A percentile compares a stretch with the other conserved stretches of the same genome.
phyloP scores from a whole-genome alignment of 1,139 yeast genomes.

The Suhomyces ambrosiae region DNA sequence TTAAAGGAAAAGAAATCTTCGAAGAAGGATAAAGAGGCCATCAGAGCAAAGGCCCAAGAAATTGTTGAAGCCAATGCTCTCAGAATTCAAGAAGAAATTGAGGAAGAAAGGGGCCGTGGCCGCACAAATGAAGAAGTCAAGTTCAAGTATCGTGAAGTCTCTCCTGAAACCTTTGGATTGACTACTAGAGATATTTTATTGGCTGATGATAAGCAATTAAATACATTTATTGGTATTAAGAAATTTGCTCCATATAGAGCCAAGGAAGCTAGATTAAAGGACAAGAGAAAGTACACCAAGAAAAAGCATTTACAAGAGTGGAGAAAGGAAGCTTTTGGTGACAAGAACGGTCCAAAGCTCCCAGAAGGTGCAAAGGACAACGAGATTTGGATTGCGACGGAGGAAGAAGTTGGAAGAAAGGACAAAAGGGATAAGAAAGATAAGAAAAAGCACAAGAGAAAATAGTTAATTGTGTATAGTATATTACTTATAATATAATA shows the following conservation, averaged over 20 bases:
- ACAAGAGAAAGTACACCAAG: slow-evolving; percentile 82
- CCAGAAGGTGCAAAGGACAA: slow-evolving; percentile 35
- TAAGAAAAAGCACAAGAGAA: slow-evolving; percentile 6
- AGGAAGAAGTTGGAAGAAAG: slow-evolving; percentile 13
- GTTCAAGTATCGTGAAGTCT: slow-evolving; percentile 90
- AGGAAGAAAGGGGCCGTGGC: slow-evolving; percentile 61
- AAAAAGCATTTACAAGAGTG: slow-evolving; percentile 83
- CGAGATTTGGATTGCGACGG: slow-evolving; percentile 43
- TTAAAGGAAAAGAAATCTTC: slow-evolving; percentile 57
- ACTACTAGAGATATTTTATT: slow-evolving; percentile 82
- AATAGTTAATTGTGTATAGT: slow-evolving; percentile 2
- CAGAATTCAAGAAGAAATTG: slow-evolving; percentile 60
- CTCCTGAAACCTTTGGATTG: slow-evolving; percentile 91
- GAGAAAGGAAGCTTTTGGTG: slow-evolving; percentile 80
- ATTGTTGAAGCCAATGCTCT: slow-evolving; percentile 54
- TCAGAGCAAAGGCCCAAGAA: slow-evolving; percentile 69
- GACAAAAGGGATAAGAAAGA: slow-evolving; percentile 10
- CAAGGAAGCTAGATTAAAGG: slow-evolving; percentile 70
- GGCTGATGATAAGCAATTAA: slow-evolving; percentile 86
- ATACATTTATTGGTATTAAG: slow-evolving; percentile 82
- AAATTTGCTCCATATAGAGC: slow-evolving; percentile 93
- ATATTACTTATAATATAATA: background rate
- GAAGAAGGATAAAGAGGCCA: slow-evolving; percentile 62
- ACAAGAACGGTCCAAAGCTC: slow-evolving; percentile 57
- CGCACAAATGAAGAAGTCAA: slow-evolving; percentile 49